Base-by-base conservation (phyloP, 148 eudicot species). In the Chenopodium album region DNA sequence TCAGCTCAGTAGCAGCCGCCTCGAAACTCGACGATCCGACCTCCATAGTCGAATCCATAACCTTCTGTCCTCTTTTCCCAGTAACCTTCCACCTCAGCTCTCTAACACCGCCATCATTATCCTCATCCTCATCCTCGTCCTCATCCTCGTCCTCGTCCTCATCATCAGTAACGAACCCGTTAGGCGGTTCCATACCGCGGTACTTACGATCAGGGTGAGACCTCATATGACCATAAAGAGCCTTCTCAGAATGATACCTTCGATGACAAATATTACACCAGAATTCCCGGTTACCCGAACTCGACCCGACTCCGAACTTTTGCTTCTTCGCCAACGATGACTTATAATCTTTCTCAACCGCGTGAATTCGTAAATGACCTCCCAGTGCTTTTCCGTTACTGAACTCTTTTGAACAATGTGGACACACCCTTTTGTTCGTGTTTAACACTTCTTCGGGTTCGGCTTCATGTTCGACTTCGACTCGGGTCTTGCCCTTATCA, bases 181-280 rank as follows among this genome's bases (percentile, higher is more conserved):
- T 13, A 7, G 92, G 91, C 0, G 89, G 91, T 1, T 77, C 73
- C 82, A 91, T 91, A 12, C 94, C 94, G 13, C 92, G 80, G 75
- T 82, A 86, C 0, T 44, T 68, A 11, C 91, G 85, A 1, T 88
- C 88, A 0, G 91, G 92, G 69, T 92, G 94, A 71, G 88, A 86
- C 84, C 94, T 88, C 94, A 92, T 87, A 79, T 92, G 97, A 26
- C 97, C 97, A 54, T 28, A 87, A 76, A 92, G 77, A 1, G 97
- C 83, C 69, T 89, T 56, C 6, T 37, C 44, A 6, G 44, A 37
- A 6, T 6, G 44, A 37, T 37, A 37, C 44, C 44, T 37, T 37
- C 44, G 44, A 37, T 37, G 7, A 37, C 44, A 37, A 37, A 37
- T 37, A 37, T 37, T 37, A 37, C 44, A 37, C 44, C 7, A 37